phyloP scores from a whole-genome alignment of 139 green algal genomes.

The Chlorella sp. region DNA sequence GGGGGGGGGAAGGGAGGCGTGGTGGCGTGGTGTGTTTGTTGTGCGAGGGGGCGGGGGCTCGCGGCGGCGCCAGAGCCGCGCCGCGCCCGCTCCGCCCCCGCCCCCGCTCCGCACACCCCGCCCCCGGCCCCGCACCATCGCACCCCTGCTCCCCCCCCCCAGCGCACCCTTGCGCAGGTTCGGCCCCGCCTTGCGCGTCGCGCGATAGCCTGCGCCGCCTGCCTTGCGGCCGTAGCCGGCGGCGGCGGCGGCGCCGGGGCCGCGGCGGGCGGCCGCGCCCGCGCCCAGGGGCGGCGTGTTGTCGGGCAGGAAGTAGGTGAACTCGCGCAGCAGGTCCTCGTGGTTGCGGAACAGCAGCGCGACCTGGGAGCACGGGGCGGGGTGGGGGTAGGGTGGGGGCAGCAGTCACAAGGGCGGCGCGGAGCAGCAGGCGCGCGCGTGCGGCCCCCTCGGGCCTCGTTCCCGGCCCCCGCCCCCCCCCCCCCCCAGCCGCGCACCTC shows the following conservation, averaged over 20 bases:
- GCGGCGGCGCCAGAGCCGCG: too few relatives aligned
- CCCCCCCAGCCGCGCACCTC: constrained; percentile 60
- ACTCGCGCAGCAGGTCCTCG: constrained; percentile 95
- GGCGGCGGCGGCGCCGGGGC: not conserved
- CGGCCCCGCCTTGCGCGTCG: constrained; percentile 5
- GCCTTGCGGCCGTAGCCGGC: constrained; percentile 4
- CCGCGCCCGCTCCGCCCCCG: too few relatives aligned
- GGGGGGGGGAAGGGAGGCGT: too few relatives aligned
- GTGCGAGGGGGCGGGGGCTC: not conserved
- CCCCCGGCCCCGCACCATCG: too few relatives aligned
- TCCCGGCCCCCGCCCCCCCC: too few relatives aligned
- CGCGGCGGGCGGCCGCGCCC: too few relatives aligned
- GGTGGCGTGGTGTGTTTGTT: not conserved
- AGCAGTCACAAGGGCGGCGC: not conserved
- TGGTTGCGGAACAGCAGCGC: constrained; percentile 92
- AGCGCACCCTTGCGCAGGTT: constrained; percentile 21
- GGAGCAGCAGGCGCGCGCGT: not conserved
- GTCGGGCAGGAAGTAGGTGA: constrained; percentile 98
- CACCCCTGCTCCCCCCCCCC: too few relatives aligned
- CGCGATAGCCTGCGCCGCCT: constrained; percentile 1
- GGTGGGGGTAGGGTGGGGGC: too few relatives aligned
- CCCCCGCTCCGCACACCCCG: too few relatives aligned
- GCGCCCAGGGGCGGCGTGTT: constrained; percentile 49
- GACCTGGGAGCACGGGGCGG: constrained; percentile 57
- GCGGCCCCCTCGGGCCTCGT: too few relatives aligned